phyloP scores from a whole-genome alignment of 2,329 filamentous ascomycete species.

The Raffaelea deltoideospora region DNA sequence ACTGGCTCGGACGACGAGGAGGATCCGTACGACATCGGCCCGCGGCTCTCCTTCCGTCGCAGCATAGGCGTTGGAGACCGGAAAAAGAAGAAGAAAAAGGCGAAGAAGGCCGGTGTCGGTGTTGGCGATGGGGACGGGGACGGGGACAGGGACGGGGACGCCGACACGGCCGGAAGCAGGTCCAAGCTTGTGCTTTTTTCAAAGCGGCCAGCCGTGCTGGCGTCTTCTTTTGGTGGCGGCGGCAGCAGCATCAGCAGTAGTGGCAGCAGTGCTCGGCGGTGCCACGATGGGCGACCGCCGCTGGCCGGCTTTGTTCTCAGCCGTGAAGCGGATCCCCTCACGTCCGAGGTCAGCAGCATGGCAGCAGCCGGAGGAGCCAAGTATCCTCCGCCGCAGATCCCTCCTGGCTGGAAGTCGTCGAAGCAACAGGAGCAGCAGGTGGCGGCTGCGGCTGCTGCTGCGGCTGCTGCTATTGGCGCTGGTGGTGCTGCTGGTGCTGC shows the following conservation, averaged over 20 bases:
- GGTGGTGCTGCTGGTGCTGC: too few species aligned
- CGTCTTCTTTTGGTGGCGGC: too few species aligned
- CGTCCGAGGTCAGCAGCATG: constrained; percentile 28
- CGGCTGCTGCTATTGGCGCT: neutral
- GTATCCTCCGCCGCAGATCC: constrained; percentile 54
- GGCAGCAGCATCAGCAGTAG: too few species aligned
- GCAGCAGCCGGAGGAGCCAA: constrained; percentile 22
- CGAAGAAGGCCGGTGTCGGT: neutral
- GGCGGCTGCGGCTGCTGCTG: constrained; percentile 10
- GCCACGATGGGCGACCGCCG: constrained; percentile 69
- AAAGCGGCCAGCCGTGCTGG: constrained; percentile 11
- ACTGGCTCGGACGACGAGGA: constrained; percentile 93
- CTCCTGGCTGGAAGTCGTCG: constrained; percentile 57
- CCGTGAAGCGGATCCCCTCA: constrained; percentile 29
- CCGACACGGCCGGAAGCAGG: constrained; percentile 33
- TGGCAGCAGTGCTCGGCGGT: constrained; percentile 45
- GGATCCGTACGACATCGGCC: constrained; percentile 83
- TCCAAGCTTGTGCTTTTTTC: constrained; percentile 51
- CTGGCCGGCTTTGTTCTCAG: constrained; percentile 68
- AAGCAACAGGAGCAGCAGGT: constrained; percentile 25
- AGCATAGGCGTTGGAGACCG: constrained; percentile 70
- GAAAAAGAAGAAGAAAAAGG: constrained; percentile 46
- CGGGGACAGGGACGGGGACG: constrained; percentile 18
- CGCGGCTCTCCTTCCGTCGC: constrained; percentile 75
- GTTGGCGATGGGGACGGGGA: neutral